Evolutionary conservation across 352 stramenopile species (phyloP), one percentile per base, ranked within the genome.

Genomic region (Pythium vanterpoolii): DNA sequence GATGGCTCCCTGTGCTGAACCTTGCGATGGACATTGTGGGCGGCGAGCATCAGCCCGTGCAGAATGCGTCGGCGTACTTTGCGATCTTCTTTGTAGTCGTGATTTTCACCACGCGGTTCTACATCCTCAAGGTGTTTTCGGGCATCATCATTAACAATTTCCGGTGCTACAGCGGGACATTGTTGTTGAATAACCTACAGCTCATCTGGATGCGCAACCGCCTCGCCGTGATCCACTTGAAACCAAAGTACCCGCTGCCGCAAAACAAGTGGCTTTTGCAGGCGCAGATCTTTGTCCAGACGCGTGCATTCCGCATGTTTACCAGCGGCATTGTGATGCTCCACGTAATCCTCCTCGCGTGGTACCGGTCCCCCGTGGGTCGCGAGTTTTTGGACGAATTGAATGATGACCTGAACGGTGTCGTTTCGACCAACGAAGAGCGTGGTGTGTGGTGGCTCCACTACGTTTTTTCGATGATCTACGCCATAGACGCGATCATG

Each of bases 101-200:
- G 54, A 86, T 90, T 40, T 95, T 91, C 57, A 82, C 87, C 60
- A 87, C 76, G 5, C 72, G 80, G 16, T 92, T 92, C 51, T 92
- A 85, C 55, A 69, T 92, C 23, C 66, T 92, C 7, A 86, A 87
- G 59, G 72, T 89, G 0, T 92, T 92, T 14, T 80, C 81, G 0
- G 85, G 80, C 2, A 90, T 94, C 65, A 83, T 94, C 45, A 89
- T 94, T 66, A 94, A 94, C 61, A 94, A 93, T 56, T 94, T 94
- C 24, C 77, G 85, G 1, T 87, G 77, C 52, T 86, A 89, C 73
- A 94, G 90, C 53, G 85, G 85, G 11, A 94, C 82, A 5, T 56
- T 93, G 6, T 46, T 94, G 28, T 70, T 94, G 3, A 84, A 77
- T 6, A 92, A 87, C 43, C 54, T 86, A 4, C 85, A 94, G 64